Conservation (phyloP, 2,329 filamentous ascomycete species). For the Fusarium brevicatenulatum region DNA sequence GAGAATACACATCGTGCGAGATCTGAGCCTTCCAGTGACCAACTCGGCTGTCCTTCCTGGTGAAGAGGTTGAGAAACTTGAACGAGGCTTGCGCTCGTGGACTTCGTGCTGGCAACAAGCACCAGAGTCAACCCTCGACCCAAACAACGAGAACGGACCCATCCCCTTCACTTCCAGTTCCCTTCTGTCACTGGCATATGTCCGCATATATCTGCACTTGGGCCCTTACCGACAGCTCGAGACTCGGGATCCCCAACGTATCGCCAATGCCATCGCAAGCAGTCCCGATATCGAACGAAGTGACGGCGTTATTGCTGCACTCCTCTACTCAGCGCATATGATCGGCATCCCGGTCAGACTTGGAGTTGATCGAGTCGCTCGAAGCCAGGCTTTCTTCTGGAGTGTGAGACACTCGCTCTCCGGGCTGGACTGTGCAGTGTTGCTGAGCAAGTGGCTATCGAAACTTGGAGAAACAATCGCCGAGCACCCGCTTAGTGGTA, state of each 20-base stretch:
- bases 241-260: constrained; percentile 53
- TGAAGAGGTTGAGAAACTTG: constrained; percentile 51
- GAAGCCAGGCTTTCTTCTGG: constrained; percentile 67
- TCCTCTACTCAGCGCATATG: constrained; percentile 64
- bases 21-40: constrained; percentile 50
- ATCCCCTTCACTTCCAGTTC: constrained; percentile 58
- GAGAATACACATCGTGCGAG: constrained; percentile 52
- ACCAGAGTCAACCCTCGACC: constrained; percentile 52
- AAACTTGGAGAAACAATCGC: background rate
- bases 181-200: constrained; percentile 52
- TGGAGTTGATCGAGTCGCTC: constrained; percentile 63
- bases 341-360: constrained; percentile 65
- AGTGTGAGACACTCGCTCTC: constrained; percentile 66
- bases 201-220: constrained; percentile 57
- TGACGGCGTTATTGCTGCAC: constrained; percentile 58
- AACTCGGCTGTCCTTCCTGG: constrained; percentile 46
- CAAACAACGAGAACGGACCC: constrained; percentile 53
- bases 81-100: constrained; percentile 51
- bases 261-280: constrained; percentile 52
- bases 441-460: constrained; percentile 59
- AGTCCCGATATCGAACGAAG: constrained; percentile 57
- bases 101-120: constrained; percentile 53
- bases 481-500: background rate
- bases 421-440: constrained; percentile 63
- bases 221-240: constrained; percentile 56